Base-by-base conservation (phyloP, 225 moss, liverwort and hornwort genomes). In the Marchantia paleacea region DNA sequence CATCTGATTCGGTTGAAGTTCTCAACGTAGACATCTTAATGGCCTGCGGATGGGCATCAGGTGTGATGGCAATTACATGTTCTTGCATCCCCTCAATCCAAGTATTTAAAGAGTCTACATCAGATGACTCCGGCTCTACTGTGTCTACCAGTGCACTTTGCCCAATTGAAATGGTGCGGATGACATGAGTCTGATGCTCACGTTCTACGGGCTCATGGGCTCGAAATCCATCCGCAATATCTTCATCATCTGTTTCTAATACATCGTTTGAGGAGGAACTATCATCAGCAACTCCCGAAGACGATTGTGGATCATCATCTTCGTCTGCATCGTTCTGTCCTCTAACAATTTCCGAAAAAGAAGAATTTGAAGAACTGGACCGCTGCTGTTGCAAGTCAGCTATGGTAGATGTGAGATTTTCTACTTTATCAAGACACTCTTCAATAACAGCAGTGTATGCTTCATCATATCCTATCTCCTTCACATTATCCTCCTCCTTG, bases 401-500 rank as follows among this genome's bases (percentile, higher is more conserved):
- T 16, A 75, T 75, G 11, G 79, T 66, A 52, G 75, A 65, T 18
- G 87, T 81, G 22, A 87, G 72, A 73, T 50, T 77, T 73, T 87
- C 84, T 12, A 82, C 82, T 58, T 79, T 83, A 48, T 87, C 87
- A 30, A 69, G 55, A 66, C 82, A 76, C 76, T 82, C 82, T 22
- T 76, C 73, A 13, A 82, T 77, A 57, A 75, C 55, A 73, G 75
- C 77, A 67, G 80, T 22, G 69, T 80, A 72, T 55, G 19, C 55
- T 12, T 77, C 65, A 61, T 84, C 84, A 76, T 52, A 53, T 61
- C 50, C 50, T 73, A 26, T 26, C 53, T 74, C 55, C 28, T 25
- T 67, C 31, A 52, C 52, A 47, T 39, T 19, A 9, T 7, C 63
- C 48, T 64, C 67, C 79, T 71, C 75, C 50, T 29, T 58, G 64